These are phyloP conservation scores for Aspergillus glaucus DNA, from an alignment of 2,329 filamentous ascomycete genomes.

Conservation along the genomic window DNA sequence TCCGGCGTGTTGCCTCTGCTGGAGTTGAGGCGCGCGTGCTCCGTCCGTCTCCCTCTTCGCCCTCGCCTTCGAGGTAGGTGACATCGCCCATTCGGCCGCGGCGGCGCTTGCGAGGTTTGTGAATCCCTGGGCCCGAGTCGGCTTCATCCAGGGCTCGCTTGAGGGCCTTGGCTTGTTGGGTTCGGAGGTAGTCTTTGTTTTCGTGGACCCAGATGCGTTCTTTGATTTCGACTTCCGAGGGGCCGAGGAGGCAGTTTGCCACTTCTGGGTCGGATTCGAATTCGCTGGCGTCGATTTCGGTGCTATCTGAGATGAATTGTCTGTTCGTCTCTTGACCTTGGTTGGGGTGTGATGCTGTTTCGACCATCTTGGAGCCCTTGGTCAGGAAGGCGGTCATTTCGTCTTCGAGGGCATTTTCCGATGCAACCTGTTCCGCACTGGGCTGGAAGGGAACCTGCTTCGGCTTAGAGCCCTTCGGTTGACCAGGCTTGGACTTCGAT, in stretches of 20 bases:
- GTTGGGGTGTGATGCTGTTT: slow-evolving; percentile 13
- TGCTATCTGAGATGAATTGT: slow-evolving; percentile 47
- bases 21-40: slow-evolving; percentile 61
- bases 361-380: slow-evolving; percentile 31
- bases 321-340: slow-evolving; percentile 7
- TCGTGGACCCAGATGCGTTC: slow-evolving; percentile 91
- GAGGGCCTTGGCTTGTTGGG: slow-evolving; percentile 77
- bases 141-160: slow-evolving; percentile 60
- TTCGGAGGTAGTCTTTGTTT: slow-evolving; percentile 88
- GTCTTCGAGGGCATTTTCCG: slow-evolving; percentile 54
- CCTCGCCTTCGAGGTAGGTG: slow-evolving; percentile 39
- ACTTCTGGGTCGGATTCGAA: slow-evolving; percentile 90
- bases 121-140: slow-evolving; percentile 31
- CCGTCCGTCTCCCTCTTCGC: slow-evolving; percentile 57
- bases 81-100: slow-evolving; percentile 43
- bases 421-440: slow-evolving; percentile 52
- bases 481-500: slow-evolving; percentile 16
- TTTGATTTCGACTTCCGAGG: slow-evolving; percentile 72
- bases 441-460: slow-evolving; percentile 46
- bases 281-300: slow-evolving; percentile 67
- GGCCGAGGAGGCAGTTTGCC: slow-evolving; percentile 65
- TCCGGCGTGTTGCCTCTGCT: slow-evolving; percentile 62
- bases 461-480: slow-evolving; percentile 25
- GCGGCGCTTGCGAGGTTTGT: slow-evolving; percentile 47
- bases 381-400: slow-evolving; percentile 64